Evolutionary conservation across 2,329 filamentous ascomycete genomes (phyloP), one percentile per base, ranked within the genome.

Genomic region (Herpotrichia juniperi): DNA sequence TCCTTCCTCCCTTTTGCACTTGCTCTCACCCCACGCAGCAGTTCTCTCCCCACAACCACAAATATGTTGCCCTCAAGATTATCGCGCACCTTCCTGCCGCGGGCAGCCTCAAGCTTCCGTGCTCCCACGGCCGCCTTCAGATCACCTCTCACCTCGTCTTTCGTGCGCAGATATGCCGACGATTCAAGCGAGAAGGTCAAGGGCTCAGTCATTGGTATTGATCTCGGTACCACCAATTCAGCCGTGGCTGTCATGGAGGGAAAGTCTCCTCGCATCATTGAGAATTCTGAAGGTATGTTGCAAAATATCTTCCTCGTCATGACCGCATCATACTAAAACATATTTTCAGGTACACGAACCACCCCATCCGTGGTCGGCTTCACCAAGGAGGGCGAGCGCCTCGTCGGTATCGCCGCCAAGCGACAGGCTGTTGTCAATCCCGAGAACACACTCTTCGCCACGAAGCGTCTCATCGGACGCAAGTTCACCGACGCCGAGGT

Each of bases 401-500:
- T 97, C 58, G 93, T 97, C 64, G 93, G 93, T 89, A 92, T 97
- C 64, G 91, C 93, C 58, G 93, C 93, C 69, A 97, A 97, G 87
- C 92, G 93, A 74, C 93, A 97, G 82, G 93, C 93, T 61, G 93
- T 97, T 67, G 93, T 97, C 71, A 97, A 97, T 84, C 93, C 93
- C 56, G 93, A 97, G 79, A 97, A 97, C 84, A 97, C 93, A 52
- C 87, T 97, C 53, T 97, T 97, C 77, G 93, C 93, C 76, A 97
- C 93, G 63, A 97, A 97, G 88, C 91, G 93, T 86, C 87, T 97
- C 76, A 97, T 97, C 77, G 93, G 93, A 73, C 91, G 93, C 77
- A 97, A 97, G 83, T 97, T 93, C 84, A 91, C 85, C 76, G 93
- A 97, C 69, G 75, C 82, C 62, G 93, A 97, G 83, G 91, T 96